Evolutionary conservation across 23 red algal species (phyloP).

Genomic region (Porphyridium purpureum): DNA sequence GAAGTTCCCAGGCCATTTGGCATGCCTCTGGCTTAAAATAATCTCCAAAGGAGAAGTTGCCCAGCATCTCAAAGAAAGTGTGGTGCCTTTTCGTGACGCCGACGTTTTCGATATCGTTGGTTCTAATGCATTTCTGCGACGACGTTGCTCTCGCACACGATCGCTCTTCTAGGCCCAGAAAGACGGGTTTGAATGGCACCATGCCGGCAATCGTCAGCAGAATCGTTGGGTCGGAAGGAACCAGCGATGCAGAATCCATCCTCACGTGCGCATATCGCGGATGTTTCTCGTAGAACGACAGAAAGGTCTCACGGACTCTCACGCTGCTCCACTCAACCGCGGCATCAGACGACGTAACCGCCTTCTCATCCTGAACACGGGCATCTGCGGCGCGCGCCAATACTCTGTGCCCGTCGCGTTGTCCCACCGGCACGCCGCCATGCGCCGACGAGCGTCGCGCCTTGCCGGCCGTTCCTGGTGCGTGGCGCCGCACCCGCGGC

Average conservation of each 20-base stretch:
- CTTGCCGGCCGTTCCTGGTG: no score
- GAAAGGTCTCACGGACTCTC: slow-evolving; percentile 69
- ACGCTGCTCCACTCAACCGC: no score
- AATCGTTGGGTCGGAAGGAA: slow-evolving; percentile 88
- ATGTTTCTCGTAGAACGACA: slow-evolving; percentile 34
- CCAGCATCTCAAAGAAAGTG: slow-evolving; percentile 99
- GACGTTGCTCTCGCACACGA: slow-evolving; percentile 27
- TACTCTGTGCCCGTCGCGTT: no score
- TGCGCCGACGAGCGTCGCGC: no score
- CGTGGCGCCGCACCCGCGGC: no score
- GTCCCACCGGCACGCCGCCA: no score
- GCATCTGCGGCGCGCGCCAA: no score
- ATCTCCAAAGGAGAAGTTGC: slow-evolving; percentile 95
- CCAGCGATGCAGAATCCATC: slow-evolving; percentile 42
- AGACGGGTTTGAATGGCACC: slow-evolving; percentile 90
- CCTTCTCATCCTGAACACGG: no score
- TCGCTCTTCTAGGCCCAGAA: slow-evolving; percentile 39
- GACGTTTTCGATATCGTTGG: slow-evolving; percentile 95
- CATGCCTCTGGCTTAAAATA: slow-evolving; percentile 89
- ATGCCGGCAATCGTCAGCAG: slow-evolving; percentile 96
- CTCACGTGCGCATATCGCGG: slow-evolving; percentile 13
- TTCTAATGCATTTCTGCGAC: slow-evolving; percentile 76
- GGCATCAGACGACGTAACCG: no score
- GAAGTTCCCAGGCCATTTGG: slow-evolving; percentile 49
- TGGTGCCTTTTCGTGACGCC: slow-evolving; percentile 77